Conservation (phyloP, 2,329 filamentous ascomycete genomes). For the Fusarium coffeatum region DNA sequence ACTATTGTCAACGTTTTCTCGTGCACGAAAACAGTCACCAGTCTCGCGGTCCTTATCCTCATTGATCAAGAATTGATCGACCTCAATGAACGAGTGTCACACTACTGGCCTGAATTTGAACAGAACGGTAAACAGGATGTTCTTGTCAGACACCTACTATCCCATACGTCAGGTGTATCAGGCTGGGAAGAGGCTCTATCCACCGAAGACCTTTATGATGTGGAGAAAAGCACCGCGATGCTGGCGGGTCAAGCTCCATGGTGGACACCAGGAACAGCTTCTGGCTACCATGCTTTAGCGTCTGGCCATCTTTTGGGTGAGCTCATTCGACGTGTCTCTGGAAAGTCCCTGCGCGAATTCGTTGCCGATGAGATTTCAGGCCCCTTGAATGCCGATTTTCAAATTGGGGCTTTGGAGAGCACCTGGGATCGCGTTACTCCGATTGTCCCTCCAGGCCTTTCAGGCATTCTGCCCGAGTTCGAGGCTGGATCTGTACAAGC, state of each 20-base stretch:
- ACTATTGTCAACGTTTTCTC: constrained; percentile 28
- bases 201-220: neutral
- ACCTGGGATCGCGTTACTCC: neutral
- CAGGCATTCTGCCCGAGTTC: neutral
- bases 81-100: neutral
- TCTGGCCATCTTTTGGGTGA: neutral
- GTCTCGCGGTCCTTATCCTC: constrained; percentile 24
- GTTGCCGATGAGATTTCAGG: neutral
- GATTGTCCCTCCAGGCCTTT: rapidly evolving
- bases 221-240: neutral
- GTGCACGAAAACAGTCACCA: constrained; percentile 27
- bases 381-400: neutral
- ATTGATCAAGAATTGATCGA: constrained; percentile 14
- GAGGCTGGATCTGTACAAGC: neutral
- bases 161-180: constrained; percentile 20
- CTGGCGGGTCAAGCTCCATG: neutral
- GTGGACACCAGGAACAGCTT: constrained; percentile 4
- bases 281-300: neutral
- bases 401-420: neutral
- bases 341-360: neutral
- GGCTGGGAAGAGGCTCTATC: neutral
- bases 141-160: constrained; percentile 7
- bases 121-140: constrained; percentile 21
- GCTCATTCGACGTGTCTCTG: neutral
- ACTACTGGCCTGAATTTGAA: constrained; percentile 35